Evolutionary conservation across 441 rosid genomes (phyloP).

Genomic region (California macrophylla): DNA sequence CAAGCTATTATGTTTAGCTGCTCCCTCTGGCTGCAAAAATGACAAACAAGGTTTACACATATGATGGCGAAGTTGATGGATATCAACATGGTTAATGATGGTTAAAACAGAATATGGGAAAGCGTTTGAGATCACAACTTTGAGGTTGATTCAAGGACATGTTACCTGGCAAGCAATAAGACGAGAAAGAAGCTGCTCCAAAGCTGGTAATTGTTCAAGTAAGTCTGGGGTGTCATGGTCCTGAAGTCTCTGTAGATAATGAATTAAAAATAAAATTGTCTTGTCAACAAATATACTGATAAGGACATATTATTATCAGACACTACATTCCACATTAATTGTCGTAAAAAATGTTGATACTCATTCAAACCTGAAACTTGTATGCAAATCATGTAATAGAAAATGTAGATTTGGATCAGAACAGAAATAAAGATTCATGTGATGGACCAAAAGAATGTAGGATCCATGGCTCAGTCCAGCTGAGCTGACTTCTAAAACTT

Average conservation of each 20-base stretch:
- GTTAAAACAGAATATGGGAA: not conserved
- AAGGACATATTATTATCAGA: not conserved
- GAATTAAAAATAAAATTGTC: slow-evolving; percentile 8
- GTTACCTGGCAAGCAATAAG: slow-evolving; percentile 46
- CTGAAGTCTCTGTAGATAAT: slow-evolving; percentile 25
- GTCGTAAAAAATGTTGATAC: not conserved
- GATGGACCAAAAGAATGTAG: not conserved
- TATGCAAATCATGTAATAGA: not conserved
- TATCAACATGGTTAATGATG: not conserved
- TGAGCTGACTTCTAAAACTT: not conserved
- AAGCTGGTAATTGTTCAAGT: slow-evolving; percentile 37
- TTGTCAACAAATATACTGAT: not conserved
- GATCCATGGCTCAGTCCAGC: not conserved
- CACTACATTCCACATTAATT: not conserved
- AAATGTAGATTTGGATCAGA: not conserved
- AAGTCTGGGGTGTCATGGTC: slow-evolving; percentile 28
- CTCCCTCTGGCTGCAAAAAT: slow-evolving; percentile 45
- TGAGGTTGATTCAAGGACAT: not conserved
- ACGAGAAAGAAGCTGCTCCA: slow-evolving; percentile 42
- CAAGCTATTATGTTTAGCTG: slow-evolving; percentile 30
- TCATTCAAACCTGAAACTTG: not conserved
- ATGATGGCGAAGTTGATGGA: not conserved
- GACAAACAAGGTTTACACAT: not conserved
- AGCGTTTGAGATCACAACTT: not conserved
- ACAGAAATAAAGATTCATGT: not conserved